Evolutionary conservation across 495 filamentous ascomycete genomes (phyloP).

Genomic region (Penicillium bialowiezense): DNA sequence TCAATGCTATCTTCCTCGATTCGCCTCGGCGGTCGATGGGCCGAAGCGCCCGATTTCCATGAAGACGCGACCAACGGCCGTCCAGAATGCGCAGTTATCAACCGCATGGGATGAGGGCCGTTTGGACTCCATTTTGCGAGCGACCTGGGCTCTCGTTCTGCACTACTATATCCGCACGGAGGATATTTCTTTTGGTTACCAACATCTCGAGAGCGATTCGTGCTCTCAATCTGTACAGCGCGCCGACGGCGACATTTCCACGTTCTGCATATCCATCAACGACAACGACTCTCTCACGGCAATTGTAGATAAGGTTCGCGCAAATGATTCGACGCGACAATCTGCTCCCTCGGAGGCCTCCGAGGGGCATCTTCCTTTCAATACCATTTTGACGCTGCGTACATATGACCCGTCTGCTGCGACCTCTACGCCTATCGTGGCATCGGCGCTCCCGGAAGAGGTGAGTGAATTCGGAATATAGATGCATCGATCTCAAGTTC

Average conservation of each 20-base stretch:
- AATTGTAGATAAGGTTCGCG: constrained; percentile 31
- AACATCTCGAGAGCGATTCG: constrained; percentile 29
- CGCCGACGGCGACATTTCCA: constrained; percentile 14
- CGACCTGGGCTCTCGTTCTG: constrained; percentile 55
- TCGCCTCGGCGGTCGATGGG: constrained; percentile 28
- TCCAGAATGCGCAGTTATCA: constrained; percentile 33
- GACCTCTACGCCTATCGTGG: constrained; percentile 27
- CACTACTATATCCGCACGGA: constrained; percentile 52
- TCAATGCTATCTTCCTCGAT: constrained; percentile 37
- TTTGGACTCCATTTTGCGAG: constrained; percentile 38
- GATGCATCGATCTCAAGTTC: not conserved
- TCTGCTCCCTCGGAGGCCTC: constrained; percentile 6
- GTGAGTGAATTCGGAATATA: constrained; percentile 13
- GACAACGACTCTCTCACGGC: constrained; percentile 30
- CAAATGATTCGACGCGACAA: constrained; percentile 9
- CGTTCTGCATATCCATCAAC: constrained; percentile 27
- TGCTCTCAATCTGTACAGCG: constrained; percentile 17
- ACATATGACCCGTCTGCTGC: constrained; percentile 22
- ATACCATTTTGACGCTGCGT: constrained; percentile 42
- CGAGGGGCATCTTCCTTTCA: constrained; percentile 26
- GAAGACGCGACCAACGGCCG: constrained; percentile 30
- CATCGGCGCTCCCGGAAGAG: constrained; percentile 34
- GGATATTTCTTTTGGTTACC: constrained; percentile 56
- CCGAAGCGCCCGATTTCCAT: constrained; percentile 38
- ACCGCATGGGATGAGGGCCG: constrained; percentile 31